phyloP scores from a whole-genome alignment of 1,284 basidiomycete genomes.

The Leccinum huronense region DNA sequence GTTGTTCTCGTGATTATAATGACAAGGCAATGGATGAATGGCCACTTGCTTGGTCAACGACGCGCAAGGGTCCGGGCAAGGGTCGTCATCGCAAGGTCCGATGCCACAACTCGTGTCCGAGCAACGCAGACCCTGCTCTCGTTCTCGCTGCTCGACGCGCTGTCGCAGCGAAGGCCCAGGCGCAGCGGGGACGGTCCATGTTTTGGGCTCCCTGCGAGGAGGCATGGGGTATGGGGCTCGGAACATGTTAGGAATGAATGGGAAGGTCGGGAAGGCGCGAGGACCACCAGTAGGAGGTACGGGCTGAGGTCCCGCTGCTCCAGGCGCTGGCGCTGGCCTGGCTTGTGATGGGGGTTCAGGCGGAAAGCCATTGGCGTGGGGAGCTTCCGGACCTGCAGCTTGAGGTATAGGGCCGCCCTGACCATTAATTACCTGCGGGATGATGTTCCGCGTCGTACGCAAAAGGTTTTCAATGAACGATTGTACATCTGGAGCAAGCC shows the following conservation, averaged over 20 bases:
- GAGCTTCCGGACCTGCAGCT: conserved; percentile 1
- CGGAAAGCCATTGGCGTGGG: conserved; percentile 7
- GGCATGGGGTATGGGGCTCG: conserved; percentile 34
- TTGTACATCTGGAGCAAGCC: conserved; percentile 27
- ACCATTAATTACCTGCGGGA: conserved; percentile 24
- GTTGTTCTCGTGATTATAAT: conserved; percentile 1
- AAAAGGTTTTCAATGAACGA: conserved; percentile 28
- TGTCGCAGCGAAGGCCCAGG: conserved; percentile 67
- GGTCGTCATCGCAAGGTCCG: conserved; percentile 75
- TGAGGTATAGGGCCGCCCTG: conserved; percentile 14
- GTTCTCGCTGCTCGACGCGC: conserved; percentile 64
- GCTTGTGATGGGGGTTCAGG: conserved; percentile 15
- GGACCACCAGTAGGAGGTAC: conserved; percentile 6
- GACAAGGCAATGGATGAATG: conserved; percentile 37
- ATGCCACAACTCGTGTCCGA: conserved; percentile 67
- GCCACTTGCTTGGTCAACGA: conserved; percentile 43
- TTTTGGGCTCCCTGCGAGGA: conserved; percentile 32
- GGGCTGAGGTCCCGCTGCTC: conserved; percentile 10
- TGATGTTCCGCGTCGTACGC: conserved; percentile 26
- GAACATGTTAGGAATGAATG: conserved; percentile 26
- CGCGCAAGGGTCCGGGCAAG: conserved; percentile 39
- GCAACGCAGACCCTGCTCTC: conserved; percentile 67
- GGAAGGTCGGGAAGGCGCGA: conserved; percentile 21
- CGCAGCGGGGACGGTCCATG: conserved; percentile 51
- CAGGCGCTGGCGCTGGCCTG: conserved; percentile 6